Evolutionary conservation across 83 land plant genomes (phyloP), one percentile per base, ranked within the genome.

Genomic region (Picea mariana): DNA sequence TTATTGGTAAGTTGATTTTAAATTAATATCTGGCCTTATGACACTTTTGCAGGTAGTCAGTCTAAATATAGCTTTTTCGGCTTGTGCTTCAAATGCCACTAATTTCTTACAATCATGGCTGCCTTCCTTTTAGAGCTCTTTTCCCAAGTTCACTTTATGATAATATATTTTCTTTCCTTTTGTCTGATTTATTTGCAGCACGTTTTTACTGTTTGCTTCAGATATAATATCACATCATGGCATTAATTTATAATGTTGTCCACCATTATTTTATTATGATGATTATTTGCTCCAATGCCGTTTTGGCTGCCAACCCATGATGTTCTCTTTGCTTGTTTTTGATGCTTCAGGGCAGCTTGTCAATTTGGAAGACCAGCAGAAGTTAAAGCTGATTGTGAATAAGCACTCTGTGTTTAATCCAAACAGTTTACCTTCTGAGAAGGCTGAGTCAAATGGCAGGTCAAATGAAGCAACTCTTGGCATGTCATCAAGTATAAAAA

Each of bases 321-420:
- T 0, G 15, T 71, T 6, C 47, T 71, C 16, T 23, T 71, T 71
- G 49, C 40, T 71, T 71, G 71, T 13, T 67, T 44, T 17, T 67
- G 71, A 67, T 67, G 42, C 75, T 18, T 71, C 6, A 71, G 75
- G 75, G 18, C 18, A 15, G 38, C 75, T 71, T 71, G 75, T 71
- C 47, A 71, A 71, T 31, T 71, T 71, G 47, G 75, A 40, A 38
- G 75, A 71, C n/a, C 21, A 71, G 18, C 5, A 40, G 47, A 17
- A n/a, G 9, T 71, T 71, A 71, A 71, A 71, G 47, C 75, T 38
- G 75, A 71, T 71, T 71, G 15, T 71, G 75, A 71, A 71, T 71
- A 71, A 71, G 75, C 75, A 71, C 40, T 47, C 75, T 71, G 75
- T 42, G 1, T 71, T 71, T 71, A 20, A 71, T 42, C 38, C 75